Conservation (phyloP, 352 stramenopile genomes). For the Globisporangium splendens region DNA sequence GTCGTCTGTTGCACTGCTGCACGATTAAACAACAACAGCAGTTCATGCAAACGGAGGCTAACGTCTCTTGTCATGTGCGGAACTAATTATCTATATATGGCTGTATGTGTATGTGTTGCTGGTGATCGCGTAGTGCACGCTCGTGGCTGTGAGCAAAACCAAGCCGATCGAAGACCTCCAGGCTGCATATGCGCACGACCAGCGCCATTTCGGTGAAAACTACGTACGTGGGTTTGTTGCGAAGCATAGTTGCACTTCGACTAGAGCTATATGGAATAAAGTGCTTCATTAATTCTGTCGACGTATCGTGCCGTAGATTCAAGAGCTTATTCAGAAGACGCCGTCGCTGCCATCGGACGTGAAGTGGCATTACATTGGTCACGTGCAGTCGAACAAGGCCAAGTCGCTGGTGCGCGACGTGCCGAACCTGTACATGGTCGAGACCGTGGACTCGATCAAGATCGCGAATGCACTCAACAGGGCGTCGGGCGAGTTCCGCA, state of each 20-base stretch:
- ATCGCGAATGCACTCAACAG: slow-evolving; percentile 95
- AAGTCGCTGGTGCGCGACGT: slow-evolving; percentile 90
- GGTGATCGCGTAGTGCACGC: slow-evolving; percentile 35
- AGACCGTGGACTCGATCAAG: slow-evolving; percentile 97
- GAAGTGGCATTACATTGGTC: slow-evolving; percentile 98
- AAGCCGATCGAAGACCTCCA: slow-evolving; percentile 89
- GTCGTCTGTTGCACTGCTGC: too few relatives aligned
- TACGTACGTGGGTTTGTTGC: slow-evolving; percentile 75
- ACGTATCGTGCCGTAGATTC: slow-evolving; percentile 45
- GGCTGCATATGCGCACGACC: slow-evolving; percentile 88
- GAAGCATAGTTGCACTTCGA: too few relatives aligned
- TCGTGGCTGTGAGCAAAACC: slow-evolving; percentile 95
- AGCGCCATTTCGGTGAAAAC: slow-evolving; percentile 98
- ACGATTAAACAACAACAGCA: too few relatives aligned
- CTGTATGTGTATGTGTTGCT: background rate
- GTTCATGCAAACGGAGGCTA: too few relatives aligned
- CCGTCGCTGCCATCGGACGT: slow-evolving; percentile 85
- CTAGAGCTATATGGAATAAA: too few relatives aligned
- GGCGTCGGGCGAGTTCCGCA: slow-evolving; percentile 61
- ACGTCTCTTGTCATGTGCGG: too few relatives aligned
- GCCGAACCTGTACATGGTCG: slow-evolving; percentile 92
- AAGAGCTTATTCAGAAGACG: slow-evolving; percentile 96
- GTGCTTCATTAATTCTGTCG: too few relatives aligned
- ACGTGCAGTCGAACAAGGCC: slow-evolving; percentile 98
- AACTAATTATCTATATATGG: background rate